These are phyloP conservation scores for Ophiostoma pallidulum DNA, from an alignment of 2,329 filamentous ascomycete genomes.

Conservation along the genomic window DNA sequence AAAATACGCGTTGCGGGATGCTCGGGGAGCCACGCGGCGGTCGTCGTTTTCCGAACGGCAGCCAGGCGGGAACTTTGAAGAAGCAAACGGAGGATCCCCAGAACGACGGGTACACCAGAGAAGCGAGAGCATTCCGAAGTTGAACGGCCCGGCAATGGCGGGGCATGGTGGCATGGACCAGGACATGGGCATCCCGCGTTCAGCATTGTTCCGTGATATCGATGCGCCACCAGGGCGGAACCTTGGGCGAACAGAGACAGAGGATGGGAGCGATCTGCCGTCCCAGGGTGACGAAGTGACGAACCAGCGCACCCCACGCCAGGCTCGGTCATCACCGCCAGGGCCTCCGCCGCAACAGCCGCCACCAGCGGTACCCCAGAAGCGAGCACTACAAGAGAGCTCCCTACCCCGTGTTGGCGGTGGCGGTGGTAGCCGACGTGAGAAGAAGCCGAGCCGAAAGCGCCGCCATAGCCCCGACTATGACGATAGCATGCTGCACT, in stretches of 20 bases:
- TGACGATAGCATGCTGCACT: slow-evolving; percentile 43
- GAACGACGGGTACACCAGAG: slow-evolving; percentile 13
- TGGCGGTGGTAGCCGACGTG: slow-evolving; percentile 5
- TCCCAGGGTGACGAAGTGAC: slow-evolving; percentile 23
- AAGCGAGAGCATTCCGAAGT: slow-evolving; percentile 8
- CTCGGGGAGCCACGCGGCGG: slow-evolving; percentile 19
- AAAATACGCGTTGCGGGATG: slow-evolving; percentile 33
- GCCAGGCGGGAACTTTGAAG: slow-evolving; percentile 8
- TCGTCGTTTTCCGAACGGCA: slow-evolving; percentile 16
- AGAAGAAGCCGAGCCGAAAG: slow-evolving; percentile 27
- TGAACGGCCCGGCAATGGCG: background rate
- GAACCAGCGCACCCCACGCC: slow-evolving; percentile 20
- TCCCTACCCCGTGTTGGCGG: slow-evolving; percentile 13
- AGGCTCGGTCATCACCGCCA: slow-evolving; percentile 5
- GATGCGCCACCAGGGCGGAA: slow-evolving; percentile 14
- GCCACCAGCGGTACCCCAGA: slow-evolving; percentile 17
- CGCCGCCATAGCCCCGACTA: slow-evolving; percentile 42
- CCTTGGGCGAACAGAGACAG: slow-evolving; percentile 15
- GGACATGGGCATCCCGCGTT: slow-evolving; percentile 21
- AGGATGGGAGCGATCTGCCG: slow-evolving; percentile 21
- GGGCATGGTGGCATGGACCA: slow-evolving; percentile 13
- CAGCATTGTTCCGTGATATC: slow-evolving; percentile 21
- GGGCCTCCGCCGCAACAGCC: slow-evolving; percentile 5
- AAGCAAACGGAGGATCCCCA: slow-evolving; percentile 15
- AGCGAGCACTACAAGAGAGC: slow-evolving; percentile 18